Base-by-base conservation (phyloP, 2,329 filamentous ascomycete species). In the Cladobotryum protrusum region DNA sequence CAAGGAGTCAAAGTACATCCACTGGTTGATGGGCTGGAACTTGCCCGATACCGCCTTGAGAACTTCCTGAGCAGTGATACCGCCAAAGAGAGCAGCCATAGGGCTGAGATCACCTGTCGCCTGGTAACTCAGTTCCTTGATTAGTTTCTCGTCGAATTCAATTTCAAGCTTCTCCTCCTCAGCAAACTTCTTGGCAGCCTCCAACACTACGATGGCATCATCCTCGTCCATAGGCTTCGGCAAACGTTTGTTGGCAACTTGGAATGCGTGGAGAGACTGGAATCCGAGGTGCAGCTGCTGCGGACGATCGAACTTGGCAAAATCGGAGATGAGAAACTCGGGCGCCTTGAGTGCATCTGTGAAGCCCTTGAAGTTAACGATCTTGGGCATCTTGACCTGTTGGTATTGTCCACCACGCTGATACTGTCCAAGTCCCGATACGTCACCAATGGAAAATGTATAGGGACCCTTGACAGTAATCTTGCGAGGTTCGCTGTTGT, bases 341-440 rank as follows among this genome's bases (percentile, higher is more conserved):
- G 93, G 93, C 51, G 89, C 87, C 69, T 89, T 89, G 50, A 96
- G 70, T 53, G 95, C 82, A 47, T 81, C 73, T 39, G 83, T 83
- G 50, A 96, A 81, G 37, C 83, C 77, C 73, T 96, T 88, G 72
- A 97, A 99, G 66, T 93, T 81, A 61, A 97, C 72, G 48, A 89
- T 81, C 73, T 93, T 96, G 45, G 93, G 93, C 92, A 96, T 96
- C 79, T 97, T 99, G 69, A 97, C 93, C 69, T 99, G 93, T 36
- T 88, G 86, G 68, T 87, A 99, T 52, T 96, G 81, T 53, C 93
- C 93, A 43, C 92, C 92, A 46, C 87, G 81, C 73, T 88, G 75
- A 73, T 99, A 99, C 61, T 87, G 78, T 34, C 93, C 93, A 34
- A 96, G 77, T 5, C 82, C 85, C 19, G 87, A 89, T 9, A 97